phyloP scores from a whole-genome alignment of 305 asterid species.

The Striga hermonthica region DNA sequence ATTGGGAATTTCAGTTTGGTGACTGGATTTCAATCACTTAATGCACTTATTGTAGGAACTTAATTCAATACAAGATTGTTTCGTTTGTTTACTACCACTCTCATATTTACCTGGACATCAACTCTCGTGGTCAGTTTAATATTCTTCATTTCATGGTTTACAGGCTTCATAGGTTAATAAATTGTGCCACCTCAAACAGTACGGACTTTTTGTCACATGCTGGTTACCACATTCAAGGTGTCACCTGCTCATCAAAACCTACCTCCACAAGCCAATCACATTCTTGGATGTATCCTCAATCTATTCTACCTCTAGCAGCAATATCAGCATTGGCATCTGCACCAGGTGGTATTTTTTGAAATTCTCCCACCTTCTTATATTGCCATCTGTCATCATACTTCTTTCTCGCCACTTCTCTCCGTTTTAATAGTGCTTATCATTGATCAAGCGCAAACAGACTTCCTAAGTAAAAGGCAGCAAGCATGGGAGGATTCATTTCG shows the following conservation, averaged over 20 bases:
- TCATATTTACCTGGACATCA: slow-evolving; percentile 1
- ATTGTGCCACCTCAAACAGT: slow-evolving; percentile 44
- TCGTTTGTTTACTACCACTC: slow-evolving; percentile 18
- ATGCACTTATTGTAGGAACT: slow-evolving; percentile 8
- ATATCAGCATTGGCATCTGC: slow-evolving; percentile 71
- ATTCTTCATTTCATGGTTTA: slow-evolving; percentile 34
- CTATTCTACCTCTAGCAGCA: slow-evolving; percentile 64
- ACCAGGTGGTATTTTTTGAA: slow-evolving; percentile 55
- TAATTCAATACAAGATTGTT: slow-evolving; percentile 1
- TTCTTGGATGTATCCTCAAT: slow-evolving; percentile 97
- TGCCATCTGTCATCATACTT: slow-evolving; percentile 25
- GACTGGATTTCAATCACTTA: slow-evolving; percentile 10
- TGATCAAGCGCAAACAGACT: slow-evolving; percentile 58
- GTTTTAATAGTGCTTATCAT: slow-evolving; percentile 20
- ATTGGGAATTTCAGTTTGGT: slow-evolving; percentile 11
- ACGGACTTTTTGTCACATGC: slow-evolving; percentile 37
- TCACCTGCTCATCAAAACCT: slow-evolving; percentile 39
- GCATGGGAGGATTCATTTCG: slow-evolving; percentile 91
- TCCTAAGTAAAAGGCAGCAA: slow-evolving; percentile 71
- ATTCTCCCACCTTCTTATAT: slow-evolving; percentile 18
- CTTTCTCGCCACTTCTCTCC: slow-evolving; percentile 17
- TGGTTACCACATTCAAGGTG: slow-evolving; percentile 35
- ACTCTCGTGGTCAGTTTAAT: slow-evolving; percentile 24
- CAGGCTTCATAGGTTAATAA: slow-evolving; percentile 82
- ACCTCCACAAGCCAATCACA: slow-evolving; percentile 41